Evolutionary conservation across 2,329 filamentous ascomycete species (phyloP).

Genomic region (Zymoseptoria ardabiliae): DNA sequence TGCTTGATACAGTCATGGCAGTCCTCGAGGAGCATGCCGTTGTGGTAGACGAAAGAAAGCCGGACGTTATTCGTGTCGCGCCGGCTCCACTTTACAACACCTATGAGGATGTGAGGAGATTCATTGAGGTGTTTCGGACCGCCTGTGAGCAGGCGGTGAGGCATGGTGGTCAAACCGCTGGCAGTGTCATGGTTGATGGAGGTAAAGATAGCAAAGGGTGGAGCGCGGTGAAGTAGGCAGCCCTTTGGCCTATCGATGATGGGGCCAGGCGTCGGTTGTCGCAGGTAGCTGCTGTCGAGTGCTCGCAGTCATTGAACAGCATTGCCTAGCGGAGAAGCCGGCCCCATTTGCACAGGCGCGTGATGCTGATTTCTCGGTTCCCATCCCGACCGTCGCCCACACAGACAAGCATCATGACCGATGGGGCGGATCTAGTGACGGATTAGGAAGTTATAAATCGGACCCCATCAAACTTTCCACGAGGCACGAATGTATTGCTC

Average conservation of each 20-base stretch:
- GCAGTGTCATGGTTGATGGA: slow-evolving; percentile 22
- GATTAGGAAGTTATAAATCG: background rate
- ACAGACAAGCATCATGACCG: background rate
- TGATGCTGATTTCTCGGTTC: too few species aligned
- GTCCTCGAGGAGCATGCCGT: slow-evolving; percentile 62
- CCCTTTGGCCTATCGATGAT: background rate
- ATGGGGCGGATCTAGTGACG: background rate
- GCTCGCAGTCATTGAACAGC: too few species aligned
- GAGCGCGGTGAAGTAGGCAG: slow-evolving; percentile 25
- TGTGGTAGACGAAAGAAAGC: slow-evolving; percentile 75
- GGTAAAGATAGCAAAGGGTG: slow-evolving; percentile 25
- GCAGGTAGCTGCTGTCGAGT: too few species aligned
- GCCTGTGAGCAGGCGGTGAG: slow-evolving; percentile 38
- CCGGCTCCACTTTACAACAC: slow-evolving; percentile 79
- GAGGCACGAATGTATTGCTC: background rate
- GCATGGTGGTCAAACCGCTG: background rate
- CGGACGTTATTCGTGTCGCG: slow-evolving; percentile 76
- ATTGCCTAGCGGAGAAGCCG: too few species aligned
- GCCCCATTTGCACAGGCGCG: too few species aligned
- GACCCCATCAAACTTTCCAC: background rate
- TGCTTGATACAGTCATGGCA: slow-evolving; percentile 61
- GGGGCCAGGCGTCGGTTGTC: background rate
- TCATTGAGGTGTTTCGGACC: slow-evolving; percentile 47
- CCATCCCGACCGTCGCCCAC: too few species aligned
- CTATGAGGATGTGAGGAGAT: slow-evolving; percentile 63